Evolutionary conservation across 1,284 basidiomycete species (phyloP), one percentile per base, ranked within the genome.

Genomic region (Trametes hirsuta): DNA sequence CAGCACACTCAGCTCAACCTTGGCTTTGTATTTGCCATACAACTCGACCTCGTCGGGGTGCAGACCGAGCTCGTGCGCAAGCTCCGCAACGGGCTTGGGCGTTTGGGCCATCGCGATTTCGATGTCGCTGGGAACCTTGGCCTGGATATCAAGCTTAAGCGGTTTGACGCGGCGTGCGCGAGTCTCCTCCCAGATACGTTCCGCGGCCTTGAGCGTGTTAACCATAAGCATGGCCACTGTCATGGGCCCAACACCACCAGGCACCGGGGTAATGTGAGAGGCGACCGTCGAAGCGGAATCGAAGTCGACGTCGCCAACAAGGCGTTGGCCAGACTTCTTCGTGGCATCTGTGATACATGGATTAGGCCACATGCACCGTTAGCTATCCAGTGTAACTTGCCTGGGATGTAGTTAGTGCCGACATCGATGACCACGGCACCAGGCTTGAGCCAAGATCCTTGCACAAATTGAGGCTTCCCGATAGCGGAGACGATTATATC

Each of bases 221-320:
- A 90, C 85, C 97, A 99, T 98, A 67, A 99, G 88, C 83, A 98
- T 86, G 44, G 97, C 97, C 62, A 99, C 97, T 9, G 97, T 99
- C 97, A 98, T 98, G 34, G 97, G 97, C 22, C 97, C 97, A 55
- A 99, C 97, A 65, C 97, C 97, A 73, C 95, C 95, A 0, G 97
- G 97, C 15, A 99, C 97, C 45, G 97, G 97, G 0, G 97, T 99
- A 72, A 99, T 98, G 75, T 90, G 81, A 4, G 91, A 90, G 6
- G 96, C 97, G 63, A 93, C 87, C 57, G 82, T 74, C 50, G 84
- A 79, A 36, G 94, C 97, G 12, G 89, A 84, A 4, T 83, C 82
- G 73, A 87, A 98, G 70, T 98, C 90, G 59, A 99, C 95, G 76
- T 99, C 97, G 50, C 97, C 97, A 61, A 99, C 95, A 18, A 99